A percentile compares a stretch with the other conserved stretches of the same genome.
phyloP scores from a whole-genome alignment of 2,329 filamentous ascomycete genomes.

The Fusarium annulatum region DNA sequence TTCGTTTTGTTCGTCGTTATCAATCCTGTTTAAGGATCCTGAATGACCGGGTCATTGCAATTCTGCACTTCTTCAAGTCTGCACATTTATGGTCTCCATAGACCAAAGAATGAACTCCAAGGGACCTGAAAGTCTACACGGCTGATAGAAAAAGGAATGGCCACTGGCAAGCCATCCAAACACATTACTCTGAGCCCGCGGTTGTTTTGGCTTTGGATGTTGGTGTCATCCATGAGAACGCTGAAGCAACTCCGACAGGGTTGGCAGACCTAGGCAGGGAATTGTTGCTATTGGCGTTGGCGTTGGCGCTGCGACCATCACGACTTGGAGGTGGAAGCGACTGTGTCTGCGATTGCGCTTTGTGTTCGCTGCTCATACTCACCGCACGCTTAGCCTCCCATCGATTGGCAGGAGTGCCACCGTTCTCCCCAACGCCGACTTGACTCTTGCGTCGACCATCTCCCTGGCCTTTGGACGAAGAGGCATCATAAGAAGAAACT shows the following conservation, averaged over 20 bases:
- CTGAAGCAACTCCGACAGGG: slow-evolving; percentile 90
- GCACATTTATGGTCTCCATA: background rate
- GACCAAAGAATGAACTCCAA: background rate
- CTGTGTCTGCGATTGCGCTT: slow-evolving; percentile 45
- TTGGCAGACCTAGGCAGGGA: slow-evolving; percentile 73
- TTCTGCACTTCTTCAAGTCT: slow-evolving; percentile 35
- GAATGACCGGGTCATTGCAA: slow-evolving; percentile 24
- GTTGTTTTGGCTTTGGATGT: slow-evolving; percentile 52
- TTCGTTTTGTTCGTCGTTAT: slow-evolving; percentile 23
- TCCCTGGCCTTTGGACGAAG: slow-evolving; percentile 56
- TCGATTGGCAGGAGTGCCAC: slow-evolving; percentile 49
- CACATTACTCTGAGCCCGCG: slow-evolving; percentile 41
- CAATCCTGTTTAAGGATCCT: slow-evolving; percentile 2
- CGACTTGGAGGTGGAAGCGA: slow-evolving; percentile 46
- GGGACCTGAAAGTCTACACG: slow-evolving; percentile 2
- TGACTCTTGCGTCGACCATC: slow-evolving; percentile 68
- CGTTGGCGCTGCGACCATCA: slow-evolving; percentile 53
- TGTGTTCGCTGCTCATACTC: slow-evolving; percentile 56
- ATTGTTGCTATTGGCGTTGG: slow-evolving; percentile 53
- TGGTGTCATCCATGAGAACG: slow-evolving; percentile 90
- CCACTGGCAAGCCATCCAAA: background rate
- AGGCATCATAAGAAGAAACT: slow-evolving; percentile 64
- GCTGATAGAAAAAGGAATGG: background rate
- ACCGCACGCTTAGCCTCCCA: slow-evolving; percentile 67
- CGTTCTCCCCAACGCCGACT: slow-evolving; percentile 49